phyloP scores from a whole-genome alignment of 2,329 filamentous ascomycete genomes.

The Aureobasidium sp. region DNA sequence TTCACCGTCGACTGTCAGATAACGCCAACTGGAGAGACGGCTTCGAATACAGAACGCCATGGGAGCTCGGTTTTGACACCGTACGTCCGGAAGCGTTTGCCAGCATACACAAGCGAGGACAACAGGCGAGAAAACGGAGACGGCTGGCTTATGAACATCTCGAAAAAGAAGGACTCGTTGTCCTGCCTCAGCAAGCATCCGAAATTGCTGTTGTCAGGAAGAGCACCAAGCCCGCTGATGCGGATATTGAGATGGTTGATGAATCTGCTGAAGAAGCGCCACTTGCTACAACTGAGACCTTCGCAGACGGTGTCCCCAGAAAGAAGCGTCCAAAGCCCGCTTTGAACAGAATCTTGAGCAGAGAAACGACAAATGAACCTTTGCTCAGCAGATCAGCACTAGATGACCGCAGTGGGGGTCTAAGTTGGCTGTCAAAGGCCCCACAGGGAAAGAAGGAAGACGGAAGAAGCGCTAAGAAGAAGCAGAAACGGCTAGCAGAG shows the following conservation, averaged over 20 bases:
- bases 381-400: not conserved
- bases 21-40: conserved; percentile 37
- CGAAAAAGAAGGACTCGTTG: not conserved
- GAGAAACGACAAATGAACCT: not conserved
- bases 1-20: conserved; percentile 30
- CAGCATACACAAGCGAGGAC: conserved; percentile 16
- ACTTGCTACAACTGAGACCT: not conserved
- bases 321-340: not conserved
- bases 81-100: conserved; percentile 14
- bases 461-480: not conserved
- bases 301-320: not conserved
- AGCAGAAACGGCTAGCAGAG: not conserved
- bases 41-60: conserved; percentile 39
- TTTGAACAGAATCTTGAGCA: not conserved
- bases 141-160: conserved; percentile 4
- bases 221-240: not conserved
- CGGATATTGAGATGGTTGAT: not conserved
- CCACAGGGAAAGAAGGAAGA: not conserved
- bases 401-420: too few relatives aligned
- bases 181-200: not conserved
- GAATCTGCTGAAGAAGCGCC: not conserved
- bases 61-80: conserved; percentile 33
- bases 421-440: too few relatives aligned
- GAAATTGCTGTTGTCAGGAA: not conserved
- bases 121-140: conserved; percentile 14